Evolutionary conservation across 192 early-diverging fungal species (phyloP).

Genomic region (Coemansia sp.): DNA sequence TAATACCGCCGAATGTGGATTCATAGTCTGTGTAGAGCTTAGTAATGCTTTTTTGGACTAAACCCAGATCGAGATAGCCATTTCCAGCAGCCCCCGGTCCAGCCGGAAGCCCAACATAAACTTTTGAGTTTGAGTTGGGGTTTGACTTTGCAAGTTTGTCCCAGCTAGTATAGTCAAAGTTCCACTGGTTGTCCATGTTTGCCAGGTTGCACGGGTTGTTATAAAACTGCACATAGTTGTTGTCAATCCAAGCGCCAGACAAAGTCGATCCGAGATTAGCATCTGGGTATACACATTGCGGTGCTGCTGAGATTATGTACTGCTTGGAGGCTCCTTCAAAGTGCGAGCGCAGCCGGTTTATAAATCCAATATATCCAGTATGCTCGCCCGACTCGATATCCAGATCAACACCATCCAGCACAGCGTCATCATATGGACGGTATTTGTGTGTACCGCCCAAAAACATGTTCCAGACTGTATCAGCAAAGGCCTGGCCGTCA

Average conservation of each 20-base stretch:
- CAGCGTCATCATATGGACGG: slow-evolving; percentile 69
- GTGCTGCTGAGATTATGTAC: slow-evolving; percentile 67
- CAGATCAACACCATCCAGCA: slow-evolving; percentile 73
- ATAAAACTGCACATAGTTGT: slow-evolving; percentile 77
- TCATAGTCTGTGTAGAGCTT: slow-evolving; percentile 54
- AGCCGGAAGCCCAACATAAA: slow-evolving; percentile 67
- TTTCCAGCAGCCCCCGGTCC: slow-evolving; percentile 57
- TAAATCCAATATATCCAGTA: slow-evolving; percentile 61
- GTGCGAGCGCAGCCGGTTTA: slow-evolving; percentile 57
- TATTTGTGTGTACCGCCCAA: slow-evolving; percentile 60
- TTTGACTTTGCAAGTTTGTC: slow-evolving; percentile 59
- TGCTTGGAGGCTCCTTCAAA: slow-evolving; percentile 51
- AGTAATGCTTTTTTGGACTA: slow-evolving; percentile 47
- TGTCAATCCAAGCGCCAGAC: slow-evolving; percentile 60
- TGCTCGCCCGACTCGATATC: slow-evolving; percentile 69
- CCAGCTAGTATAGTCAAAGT: slow-evolving; percentile 69
- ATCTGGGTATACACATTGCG: slow-evolving; percentile 75
- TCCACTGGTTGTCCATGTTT: slow-evolving; percentile 60
- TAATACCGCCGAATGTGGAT: slow-evolving; percentile 66
- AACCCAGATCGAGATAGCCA: slow-evolving; percentile 58
- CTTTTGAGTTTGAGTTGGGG: slow-evolving; percentile 59
- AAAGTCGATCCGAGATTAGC: slow-evolving; percentile 60
- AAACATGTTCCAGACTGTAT: slow-evolving; percentile 76
- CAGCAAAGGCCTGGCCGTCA: slow-evolving; percentile 61
- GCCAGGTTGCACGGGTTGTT: slow-evolving; percentile 72